Evolutionary conservation across 2,329 filamentous ascomycete genomes (phyloP).

Genomic region (Whalleya microplaca): DNA sequence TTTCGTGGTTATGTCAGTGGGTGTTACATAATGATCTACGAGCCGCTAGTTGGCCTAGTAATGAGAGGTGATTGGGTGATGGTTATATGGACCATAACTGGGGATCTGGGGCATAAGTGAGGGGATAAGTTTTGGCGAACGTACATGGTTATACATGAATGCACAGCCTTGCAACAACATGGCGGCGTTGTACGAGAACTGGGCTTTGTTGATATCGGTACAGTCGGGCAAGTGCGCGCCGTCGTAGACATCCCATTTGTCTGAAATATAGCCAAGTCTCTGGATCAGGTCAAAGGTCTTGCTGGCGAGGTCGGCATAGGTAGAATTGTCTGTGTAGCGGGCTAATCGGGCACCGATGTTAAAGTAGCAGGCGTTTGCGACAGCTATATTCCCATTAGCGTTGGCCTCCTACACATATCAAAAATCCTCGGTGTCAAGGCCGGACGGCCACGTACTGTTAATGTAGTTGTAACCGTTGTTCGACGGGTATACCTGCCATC

Average conservation of each 20-base stretch:
- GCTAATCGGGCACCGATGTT: constrained; percentile 71
- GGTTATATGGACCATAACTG: not conserved
- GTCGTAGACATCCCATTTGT: constrained; percentile 67
- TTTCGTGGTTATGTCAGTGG: constrained; percentile 20
- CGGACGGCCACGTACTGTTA: constrained; percentile 51
- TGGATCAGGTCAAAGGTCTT: constrained; percentile 66
- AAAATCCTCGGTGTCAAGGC: no score
- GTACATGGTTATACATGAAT: constrained; percentile 68
- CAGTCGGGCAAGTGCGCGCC: constrained; percentile 65
- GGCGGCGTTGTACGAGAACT: constrained; percentile 71
- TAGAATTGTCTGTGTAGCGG: constrained; percentile 68
- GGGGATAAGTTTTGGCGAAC: constrained; percentile 28
- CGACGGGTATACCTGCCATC: constrained; percentile 78
- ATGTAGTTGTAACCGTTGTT: constrained; percentile 81
- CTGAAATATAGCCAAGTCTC: constrained; percentile 60
- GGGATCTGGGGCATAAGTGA: not conserved
- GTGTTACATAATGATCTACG: not conserved
- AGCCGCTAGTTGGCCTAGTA: not conserved
- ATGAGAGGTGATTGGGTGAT: not conserved
- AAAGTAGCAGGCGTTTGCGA: constrained; percentile 67
- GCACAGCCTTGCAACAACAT: constrained; percentile 65
- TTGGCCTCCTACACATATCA: not conserved
- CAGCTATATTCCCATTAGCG: constrained; percentile 42
- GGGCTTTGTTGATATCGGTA: constrained; percentile 61
- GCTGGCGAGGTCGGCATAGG: constrained; percentile 65